A percentile compares a stretch with the other conserved stretches of the same genome.
Conservation (phyloP, 225 moss, liverwort and hornwort genomes). For the Rhytidiadelphus loreus region DNA sequence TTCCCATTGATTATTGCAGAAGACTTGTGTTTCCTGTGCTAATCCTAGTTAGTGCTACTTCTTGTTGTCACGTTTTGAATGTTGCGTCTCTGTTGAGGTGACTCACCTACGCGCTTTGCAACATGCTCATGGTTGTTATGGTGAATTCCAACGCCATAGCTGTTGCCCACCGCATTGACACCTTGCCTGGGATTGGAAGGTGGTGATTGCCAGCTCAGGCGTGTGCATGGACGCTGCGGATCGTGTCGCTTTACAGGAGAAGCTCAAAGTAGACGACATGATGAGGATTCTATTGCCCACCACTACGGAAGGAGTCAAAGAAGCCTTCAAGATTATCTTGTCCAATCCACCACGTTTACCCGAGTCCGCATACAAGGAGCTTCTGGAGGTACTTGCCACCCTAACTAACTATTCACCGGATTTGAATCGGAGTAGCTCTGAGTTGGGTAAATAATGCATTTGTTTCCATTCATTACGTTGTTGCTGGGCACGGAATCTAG, state of each 20-base stretch:
- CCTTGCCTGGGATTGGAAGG: conserved; percentile 2
- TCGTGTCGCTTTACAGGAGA: neutral
- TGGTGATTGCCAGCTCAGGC: conserved; percentile 49
- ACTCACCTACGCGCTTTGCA: too few relatives aligned
- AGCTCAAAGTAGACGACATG: neutral
- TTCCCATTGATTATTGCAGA: neutral
- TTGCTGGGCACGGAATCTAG: neutral
- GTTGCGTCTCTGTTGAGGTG: neutral
- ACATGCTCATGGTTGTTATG: too few relatives aligned
- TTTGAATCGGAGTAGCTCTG: too few relatives aligned
- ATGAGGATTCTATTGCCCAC: conserved; percentile 24
- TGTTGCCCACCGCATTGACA: neutral
- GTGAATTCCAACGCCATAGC: neutral
- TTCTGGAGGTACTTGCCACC: neutral
- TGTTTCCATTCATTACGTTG: neutral
- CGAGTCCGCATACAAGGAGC: neutral
- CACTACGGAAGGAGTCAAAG: neutral
- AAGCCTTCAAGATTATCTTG: neutral
- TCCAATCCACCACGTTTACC: neutral
- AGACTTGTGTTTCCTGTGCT: neutral
- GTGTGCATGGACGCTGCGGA: conserved; percentile 31
- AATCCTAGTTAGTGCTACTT: neutral
- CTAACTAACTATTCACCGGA: neutral
- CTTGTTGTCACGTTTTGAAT: neutral
- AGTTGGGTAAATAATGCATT: neutral